Conservation (phyloP, 2,329 filamentous ascomycete species). For the Aspergillus caelatus region DNA sequence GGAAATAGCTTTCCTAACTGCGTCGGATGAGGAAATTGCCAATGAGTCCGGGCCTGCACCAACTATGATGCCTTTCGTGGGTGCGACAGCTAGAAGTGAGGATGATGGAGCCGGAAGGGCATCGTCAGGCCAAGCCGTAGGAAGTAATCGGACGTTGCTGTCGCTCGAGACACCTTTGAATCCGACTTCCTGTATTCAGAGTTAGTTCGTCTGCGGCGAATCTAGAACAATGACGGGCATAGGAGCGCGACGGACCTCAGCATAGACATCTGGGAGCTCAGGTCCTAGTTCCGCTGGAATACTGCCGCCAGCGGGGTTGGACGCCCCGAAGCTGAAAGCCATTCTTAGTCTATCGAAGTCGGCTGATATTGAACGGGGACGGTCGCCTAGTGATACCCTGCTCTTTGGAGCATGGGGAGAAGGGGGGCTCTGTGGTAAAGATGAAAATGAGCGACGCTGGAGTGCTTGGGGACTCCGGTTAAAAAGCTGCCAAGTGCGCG, state of each 20-base stretch:
- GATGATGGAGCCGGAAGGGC: slow-evolving; percentile 73
- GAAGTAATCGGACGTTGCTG: slow-evolving; percentile 77
- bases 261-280: slow-evolving; percentile 76
- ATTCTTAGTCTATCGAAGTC: slow-evolving; percentile 49
- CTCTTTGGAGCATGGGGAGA: slow-evolving; percentile 44
- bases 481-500: slow-evolving; percentile 45
- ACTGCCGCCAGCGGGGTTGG: slow-evolving; percentile 46
- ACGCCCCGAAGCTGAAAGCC: slow-evolving; percentile 65
- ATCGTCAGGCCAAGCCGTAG: slow-evolving; percentile 72
- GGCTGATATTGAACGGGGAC: slow-evolving; percentile 41
- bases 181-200: slow-evolving; percentile 64
- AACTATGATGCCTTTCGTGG: slow-evolving; percentile 77
- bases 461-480: slow-evolving; percentile 46
- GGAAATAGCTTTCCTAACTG: slow-evolving; percentile 74
- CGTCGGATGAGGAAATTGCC: slow-evolving; percentile 74
- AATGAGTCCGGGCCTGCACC: slow-evolving; percentile 83
- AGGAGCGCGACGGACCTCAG: slow-evolving; percentile 63
- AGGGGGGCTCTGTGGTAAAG: slow-evolving; percentile 34
- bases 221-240: slow-evolving; percentile 5
- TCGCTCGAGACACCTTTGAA: slow-evolving; percentile 81
- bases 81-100: slow-evolving; percentile 82
- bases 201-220: background rate
- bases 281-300: slow-evolving; percentile 57
- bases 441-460: slow-evolving; percentile 48
- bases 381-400: slow-evolving; percentile 37